These are phyloP conservation scores for Yamadazyma triangularis DNA, from an alignment of 1,139 yeast genomes.

Conservation along the genomic window DNA sequence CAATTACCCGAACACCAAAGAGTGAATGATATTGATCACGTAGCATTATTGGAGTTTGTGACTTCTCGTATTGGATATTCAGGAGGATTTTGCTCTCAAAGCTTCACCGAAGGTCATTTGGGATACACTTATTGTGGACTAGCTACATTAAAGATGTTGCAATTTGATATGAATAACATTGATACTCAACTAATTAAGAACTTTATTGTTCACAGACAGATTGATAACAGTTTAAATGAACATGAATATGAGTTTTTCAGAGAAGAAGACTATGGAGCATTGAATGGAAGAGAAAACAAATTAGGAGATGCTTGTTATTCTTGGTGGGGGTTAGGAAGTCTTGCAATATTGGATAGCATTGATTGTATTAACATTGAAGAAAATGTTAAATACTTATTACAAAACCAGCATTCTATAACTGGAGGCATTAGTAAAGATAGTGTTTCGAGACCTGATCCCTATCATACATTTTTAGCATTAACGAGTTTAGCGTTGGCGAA, in stretches of 20 bases:
- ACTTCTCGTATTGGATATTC: constrained; percentile 41
- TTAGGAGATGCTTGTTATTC: constrained; percentile 87
- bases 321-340: constrained; percentile 78
- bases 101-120: constrained; percentile 67
- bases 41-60: constrained; percentile 37
- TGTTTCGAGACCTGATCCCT: constrained; percentile 63
- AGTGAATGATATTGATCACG: constrained; percentile 39
- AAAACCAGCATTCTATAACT: constrained; percentile 57
- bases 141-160: constrained; percentile 53
- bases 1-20: constrained; percentile 15
- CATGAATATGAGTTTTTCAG: background rate
- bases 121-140: constrained; percentile 88
- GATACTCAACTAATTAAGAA: constrained; percentile 30
- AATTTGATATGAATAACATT: constrained; percentile 9
- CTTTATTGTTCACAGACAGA: constrained; percentile 68
- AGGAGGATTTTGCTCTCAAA: constrained; percentile 58
- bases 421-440: constrained; percentile 84
- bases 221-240: constrained; percentile 23
- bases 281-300: constrained; percentile 86
- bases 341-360: constrained; percentile 36
- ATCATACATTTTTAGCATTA: constrained; percentile 60
- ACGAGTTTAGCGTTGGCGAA: constrained; percentile 51
- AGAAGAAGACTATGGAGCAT: constrained; percentile 62
- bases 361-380: constrained; percentile 32
- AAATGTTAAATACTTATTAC: constrained; percentile 47